Base-by-base conservation (phyloP, 306 rosid species). In the Glycine latifolia region DNA sequence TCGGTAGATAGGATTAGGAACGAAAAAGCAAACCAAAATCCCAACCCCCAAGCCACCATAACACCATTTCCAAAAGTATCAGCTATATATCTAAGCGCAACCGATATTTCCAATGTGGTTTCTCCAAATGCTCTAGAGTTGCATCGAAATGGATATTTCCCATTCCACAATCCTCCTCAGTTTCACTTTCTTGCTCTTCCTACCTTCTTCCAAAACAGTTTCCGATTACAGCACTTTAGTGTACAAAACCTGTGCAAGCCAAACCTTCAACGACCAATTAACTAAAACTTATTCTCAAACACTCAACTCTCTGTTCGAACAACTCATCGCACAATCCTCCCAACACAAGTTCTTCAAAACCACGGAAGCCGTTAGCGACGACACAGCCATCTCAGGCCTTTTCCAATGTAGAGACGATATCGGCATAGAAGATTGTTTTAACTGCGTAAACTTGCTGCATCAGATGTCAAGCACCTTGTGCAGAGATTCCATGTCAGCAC, bases 401-500 rank as follows among this genome's bases (percentile, higher is more conserved):
- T 94, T 86, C n/a, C 98, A 94, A 55, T 94, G 98, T 75, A 82
- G 92, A 43, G 73, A 87, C 0, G 92, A 90, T 11, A 81, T 90
- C 49, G 78, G 67, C 76, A 44, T 17, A 2, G 67, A 80, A n/a
- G 92, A 85, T 35, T 94, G 98, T 59, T 74, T 79, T 74, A 54
- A 16, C 81, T 94, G 98, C 14, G 93, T 94, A 3, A 86, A 44
- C 55, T 17, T 66, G 4, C 78, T 89, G 4, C 77, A 86, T 5
- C 75, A 72, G 1, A 77, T 86, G 26, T 88, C 91, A 2, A 88
- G 78, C 87, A 62, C 56, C 26, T 52, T 87, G 82, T 94, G 94
- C 66, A 17, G 61, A 6, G 78, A 73, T 16, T 82, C 95, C 14
- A 20, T 9, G 4, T 71, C 90, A 0, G 94, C 88, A 47, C 84